Conservation (phyloP, 208 protist species). For the Trichomonas gallinae region DNA sequence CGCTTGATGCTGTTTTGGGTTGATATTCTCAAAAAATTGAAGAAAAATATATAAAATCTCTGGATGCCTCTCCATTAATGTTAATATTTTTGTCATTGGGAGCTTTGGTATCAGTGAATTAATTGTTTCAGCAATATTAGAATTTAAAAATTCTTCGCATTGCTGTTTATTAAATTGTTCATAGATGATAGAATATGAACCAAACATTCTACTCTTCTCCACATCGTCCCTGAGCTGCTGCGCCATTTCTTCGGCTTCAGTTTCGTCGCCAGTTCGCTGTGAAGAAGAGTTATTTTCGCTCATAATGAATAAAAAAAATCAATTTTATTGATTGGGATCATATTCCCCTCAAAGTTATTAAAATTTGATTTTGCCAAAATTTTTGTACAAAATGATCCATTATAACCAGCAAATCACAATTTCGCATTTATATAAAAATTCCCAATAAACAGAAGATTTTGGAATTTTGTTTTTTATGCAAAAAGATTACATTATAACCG, state of each 20-base stretch:
- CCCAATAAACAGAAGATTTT: too few relatives aligned
- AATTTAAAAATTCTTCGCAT: neutral
- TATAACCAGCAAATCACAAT: too few relatives aligned
- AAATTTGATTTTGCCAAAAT: too few relatives aligned
- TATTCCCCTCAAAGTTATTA: too few relatives aligned
- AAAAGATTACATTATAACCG: too few relatives aligned
- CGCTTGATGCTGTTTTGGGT: neutral
- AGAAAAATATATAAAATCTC: neutral
- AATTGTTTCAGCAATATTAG: neutral
- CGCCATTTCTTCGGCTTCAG: neutral
- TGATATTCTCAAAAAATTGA: neutral
- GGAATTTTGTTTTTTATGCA: too few relatives aligned
- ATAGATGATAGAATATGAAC: neutral
- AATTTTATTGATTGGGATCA: too few relatives aligned
- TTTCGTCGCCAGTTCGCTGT: neutral
- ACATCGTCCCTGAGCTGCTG: neutral
- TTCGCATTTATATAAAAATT: too few relatives aligned
- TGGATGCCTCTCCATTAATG: neutral
- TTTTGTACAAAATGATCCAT: too few relatives aligned
- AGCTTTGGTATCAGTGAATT: neutral
- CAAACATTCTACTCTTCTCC: neutral
- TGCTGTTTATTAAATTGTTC: neutral
- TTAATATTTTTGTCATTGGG: neutral
- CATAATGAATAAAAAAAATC: neutral
- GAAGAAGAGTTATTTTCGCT: neutral